Evolutionary conservation across 208 protist species (phyloP).

Genomic region (Trypanosomatidae sp.): DNA sequence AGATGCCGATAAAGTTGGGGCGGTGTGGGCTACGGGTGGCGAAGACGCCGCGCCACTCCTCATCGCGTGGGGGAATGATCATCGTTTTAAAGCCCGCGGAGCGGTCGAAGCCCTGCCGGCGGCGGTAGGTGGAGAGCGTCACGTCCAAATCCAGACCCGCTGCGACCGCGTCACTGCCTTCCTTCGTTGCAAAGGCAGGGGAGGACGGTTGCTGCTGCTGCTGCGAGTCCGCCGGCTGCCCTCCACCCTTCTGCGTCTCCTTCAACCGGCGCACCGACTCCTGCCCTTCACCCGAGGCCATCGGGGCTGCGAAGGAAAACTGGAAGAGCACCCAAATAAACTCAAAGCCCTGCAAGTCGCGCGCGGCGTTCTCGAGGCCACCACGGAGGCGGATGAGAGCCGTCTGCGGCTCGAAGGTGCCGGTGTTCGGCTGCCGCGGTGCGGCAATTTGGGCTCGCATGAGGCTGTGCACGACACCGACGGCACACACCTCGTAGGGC

Average conservation of each 20-base stretch:
- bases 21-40: constrained; percentile 91
- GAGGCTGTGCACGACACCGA: constrained; percentile 86
- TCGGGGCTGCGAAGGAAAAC: constrained; percentile 78
- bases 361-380: constrained; percentile 83
- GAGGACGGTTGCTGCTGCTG: no score
- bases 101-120: constrained; percentile 60
- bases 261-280: constrained; percentile 26
- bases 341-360: constrained; percentile 84
- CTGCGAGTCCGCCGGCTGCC: background rate
- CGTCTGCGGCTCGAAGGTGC: constrained; percentile 74
- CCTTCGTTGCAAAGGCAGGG: no score
- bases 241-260: background rate
- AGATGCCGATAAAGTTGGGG: constrained; percentile 92
- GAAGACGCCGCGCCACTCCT: constrained; percentile 82
- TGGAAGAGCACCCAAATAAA: constrained; percentile 92
- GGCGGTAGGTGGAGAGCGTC: constrained; percentile 29
- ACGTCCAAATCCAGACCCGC: background rate
- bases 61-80: constrained; percentile 84
- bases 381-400: constrained; percentile 76
- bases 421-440: constrained; percentile 80
- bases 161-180: no score
- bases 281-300: constrained; percentile 63
- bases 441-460: constrained; percentile 84
- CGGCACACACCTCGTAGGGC: constrained; percentile 72
- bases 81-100: constrained; percentile 79